Percentiles rank a stretch among this genome's conserved stretches.
Evolutionary conservation across 1,139 yeast species (phyloP).

Genomic region (Blastobotrys illinoisensis): DNA sequence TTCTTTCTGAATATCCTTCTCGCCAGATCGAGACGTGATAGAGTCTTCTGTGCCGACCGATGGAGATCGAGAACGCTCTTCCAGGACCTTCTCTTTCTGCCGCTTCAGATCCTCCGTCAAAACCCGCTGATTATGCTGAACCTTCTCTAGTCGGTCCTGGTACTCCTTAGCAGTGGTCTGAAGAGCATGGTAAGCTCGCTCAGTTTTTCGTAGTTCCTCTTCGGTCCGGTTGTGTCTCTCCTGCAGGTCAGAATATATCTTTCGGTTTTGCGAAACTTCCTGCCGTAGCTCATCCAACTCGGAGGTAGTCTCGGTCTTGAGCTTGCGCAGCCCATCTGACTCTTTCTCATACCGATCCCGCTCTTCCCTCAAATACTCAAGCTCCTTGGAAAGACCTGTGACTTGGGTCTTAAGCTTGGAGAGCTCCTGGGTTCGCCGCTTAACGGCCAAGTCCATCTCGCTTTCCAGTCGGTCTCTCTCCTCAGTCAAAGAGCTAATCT

Average conservation of each 20-base stretch:
- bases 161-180: slow-evolving; percentile 34
- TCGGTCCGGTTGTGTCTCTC: slow-evolving; percentile 28
- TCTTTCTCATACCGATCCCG: slow-evolving; percentile 22
- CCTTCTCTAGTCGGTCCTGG: slow-evolving; percentile 33
- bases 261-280: slow-evolving; percentile 25
- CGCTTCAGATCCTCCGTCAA: slow-evolving; percentile 53
- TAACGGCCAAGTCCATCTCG: slow-evolving; percentile 45
- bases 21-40: not conserved
- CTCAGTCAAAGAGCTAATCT: slow-evolving; percentile 43
- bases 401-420: slow-evolving; percentile 32
- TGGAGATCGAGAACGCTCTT: slow-evolving; percentile 6
- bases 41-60: slow-evolving; percentile 9
- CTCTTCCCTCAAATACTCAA: slow-evolving; percentile 28
- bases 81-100: slow-evolving; percentile 14
- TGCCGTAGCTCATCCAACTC: slow-evolving; percentile 22
- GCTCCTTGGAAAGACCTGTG: slow-evolving; percentile 29
- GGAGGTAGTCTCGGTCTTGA: slow-evolving; percentile 26
- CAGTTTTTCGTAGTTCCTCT: slow-evolving; percentile 26
- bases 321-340: slow-evolving; percentile 20
- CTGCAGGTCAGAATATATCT: slow-evolving; percentile 21
- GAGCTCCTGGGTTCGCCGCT: slow-evolving; percentile 46
- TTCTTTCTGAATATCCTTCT: not conserved
- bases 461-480: slow-evolving; percentile 57
- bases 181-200: slow-evolving; percentile 28
- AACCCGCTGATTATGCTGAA: slow-evolving; percentile 54